Percentiles rank a stretch among this genome's conserved stretches.
Conservation (phyloP, 2,329 filamentous ascomycete genomes). For the Epichloe glyceriae region DNA sequence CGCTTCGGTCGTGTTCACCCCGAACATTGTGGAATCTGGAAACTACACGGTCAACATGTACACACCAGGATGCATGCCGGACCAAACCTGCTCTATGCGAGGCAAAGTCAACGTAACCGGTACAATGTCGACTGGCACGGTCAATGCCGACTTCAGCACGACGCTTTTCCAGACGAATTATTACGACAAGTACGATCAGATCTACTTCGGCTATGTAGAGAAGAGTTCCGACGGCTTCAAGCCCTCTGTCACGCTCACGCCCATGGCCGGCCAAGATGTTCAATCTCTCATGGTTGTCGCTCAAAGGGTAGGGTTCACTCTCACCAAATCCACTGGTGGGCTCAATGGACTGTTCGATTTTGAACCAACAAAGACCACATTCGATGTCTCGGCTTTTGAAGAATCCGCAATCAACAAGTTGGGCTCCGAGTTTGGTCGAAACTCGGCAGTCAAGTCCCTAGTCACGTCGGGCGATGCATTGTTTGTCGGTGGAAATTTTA, state of each 20-base stretch:
- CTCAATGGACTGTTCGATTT: slow-evolving; percentile 89
- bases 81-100: slow-evolving; percentile 61
- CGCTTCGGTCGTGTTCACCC: slow-evolving; percentile 63
- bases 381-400: slow-evolving; percentile 50
- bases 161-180: slow-evolving; percentile 82
- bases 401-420: slow-evolving; percentile 66
- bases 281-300: slow-evolving; percentile 69
- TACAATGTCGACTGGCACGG: slow-evolving; percentile 42
- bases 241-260: slow-evolving; percentile 66
- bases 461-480: slow-evolving; percentile 48
- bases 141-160: slow-evolving; percentile 37
- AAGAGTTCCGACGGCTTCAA: slow-evolving; percentile 59
- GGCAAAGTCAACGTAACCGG: slow-evolving; percentile 75
- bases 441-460: slow-evolving; percentile 61
- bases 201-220: slow-evolving; percentile 79
- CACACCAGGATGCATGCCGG: slow-evolving; percentile 79
- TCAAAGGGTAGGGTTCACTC: slow-evolving; percentile 67
- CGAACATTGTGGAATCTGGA: slow-evolving; percentile 76
- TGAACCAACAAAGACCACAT: slow-evolving; percentile 42
- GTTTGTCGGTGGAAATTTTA: slow-evolving; percentile 79
- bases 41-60: slow-evolving; percentile 87
- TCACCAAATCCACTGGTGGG: slow-evolving; percentile 61
- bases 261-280: slow-evolving; percentile 49
- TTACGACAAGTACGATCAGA: slow-evolving; percentile 90
- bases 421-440: slow-evolving; percentile 52